These are phyloP conservation scores for Coemansia sp. DNA, from an alignment of 192 early-diverging fungal species.

Conservation along the genomic window DNA sequence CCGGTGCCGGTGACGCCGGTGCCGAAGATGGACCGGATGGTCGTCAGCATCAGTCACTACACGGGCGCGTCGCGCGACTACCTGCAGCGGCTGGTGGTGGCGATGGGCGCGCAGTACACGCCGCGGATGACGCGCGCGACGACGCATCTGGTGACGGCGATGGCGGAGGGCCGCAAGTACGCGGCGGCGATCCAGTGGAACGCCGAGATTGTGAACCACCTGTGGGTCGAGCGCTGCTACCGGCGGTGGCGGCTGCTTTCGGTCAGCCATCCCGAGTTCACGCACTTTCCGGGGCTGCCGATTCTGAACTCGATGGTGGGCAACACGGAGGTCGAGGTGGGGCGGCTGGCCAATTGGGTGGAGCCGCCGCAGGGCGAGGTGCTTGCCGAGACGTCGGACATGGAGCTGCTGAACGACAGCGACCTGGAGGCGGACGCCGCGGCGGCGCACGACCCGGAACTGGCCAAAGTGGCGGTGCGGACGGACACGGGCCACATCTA, in stretches of 20 bases:
- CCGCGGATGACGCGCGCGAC: constrained; percentile 61
- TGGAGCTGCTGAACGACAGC: constrained; percentile 45
- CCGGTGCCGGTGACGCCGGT: constrained; percentile 26
- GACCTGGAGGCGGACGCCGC: constrained; percentile 17
- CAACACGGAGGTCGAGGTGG: constrained; percentile 36
- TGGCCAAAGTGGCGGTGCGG: neutral
- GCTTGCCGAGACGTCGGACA: constrained; percentile 44
- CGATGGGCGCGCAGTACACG: constrained; percentile 65
- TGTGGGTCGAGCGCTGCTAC: constrained; percentile 83
- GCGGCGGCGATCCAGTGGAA: constrained; percentile 62
- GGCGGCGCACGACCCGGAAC: neutral
- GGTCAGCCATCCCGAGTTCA: constrained; percentile 57
- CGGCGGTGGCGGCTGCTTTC: constrained; percentile 59
- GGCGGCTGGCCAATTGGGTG: constrained; percentile 41
- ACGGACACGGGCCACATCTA: constrained; percentile 5
- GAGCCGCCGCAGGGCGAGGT: constrained; percentile 26
- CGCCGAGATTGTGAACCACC: constrained; percentile 72
- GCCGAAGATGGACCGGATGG: constrained; percentile 32
- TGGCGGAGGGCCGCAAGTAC: constrained; percentile 66
- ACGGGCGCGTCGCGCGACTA: constrained; percentile 62
- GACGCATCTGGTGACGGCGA: constrained; percentile 75
- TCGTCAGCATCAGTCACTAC: constrained; percentile 72
- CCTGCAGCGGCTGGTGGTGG: constrained; percentile 59
- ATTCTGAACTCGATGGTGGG: constrained; percentile 59
- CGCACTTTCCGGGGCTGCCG: constrained; percentile 53